phyloP scores from a whole-genome alignment of 2,329 filamentous ascomycete genomes.

The Pochonia chlamydosporia region DNA sequence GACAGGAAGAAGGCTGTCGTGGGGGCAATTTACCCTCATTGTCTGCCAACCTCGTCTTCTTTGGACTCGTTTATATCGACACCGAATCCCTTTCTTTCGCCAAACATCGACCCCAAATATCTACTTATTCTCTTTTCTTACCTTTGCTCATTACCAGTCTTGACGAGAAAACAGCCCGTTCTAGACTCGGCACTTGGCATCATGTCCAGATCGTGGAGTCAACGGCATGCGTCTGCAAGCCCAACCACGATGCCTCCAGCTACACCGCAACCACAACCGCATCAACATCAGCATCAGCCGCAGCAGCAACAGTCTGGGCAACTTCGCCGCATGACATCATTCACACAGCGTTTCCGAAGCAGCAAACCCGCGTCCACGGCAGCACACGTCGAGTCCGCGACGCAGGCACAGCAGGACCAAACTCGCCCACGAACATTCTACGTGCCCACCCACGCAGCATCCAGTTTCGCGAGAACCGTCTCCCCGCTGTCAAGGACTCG shows the following conservation, averaged over 20 bases:
- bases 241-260: neutral
- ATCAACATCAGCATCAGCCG: neutral
- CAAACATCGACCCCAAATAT: too few species aligned
- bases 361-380: neutral
- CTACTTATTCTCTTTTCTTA: neutral
- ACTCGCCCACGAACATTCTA: conserved; percentile 11
- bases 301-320: neutral
- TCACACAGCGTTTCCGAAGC: conserved; percentile 7
- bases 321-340: conserved; percentile 7
- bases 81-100: too few species aligned
- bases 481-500: conserved; percentile 11
- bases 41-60: too few species aligned
- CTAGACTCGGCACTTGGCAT: neutral
- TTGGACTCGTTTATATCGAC: too few species aligned
- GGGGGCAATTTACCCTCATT: too few species aligned
- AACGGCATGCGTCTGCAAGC: neutral
- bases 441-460: conserved; percentile 23
- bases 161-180: too few species aligned
- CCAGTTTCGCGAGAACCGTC: conserved; percentile 19
- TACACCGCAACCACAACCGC: neutral
- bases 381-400: neutral
- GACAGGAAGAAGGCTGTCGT: neutral
- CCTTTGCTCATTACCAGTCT: too few species aligned
- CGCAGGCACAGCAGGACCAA: neutral
- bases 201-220: conserved; percentile 4